Evolutionary conservation across 371 early-diverging fungal species (phyloP).

Genomic region (Batkoa obscura): DNA sequence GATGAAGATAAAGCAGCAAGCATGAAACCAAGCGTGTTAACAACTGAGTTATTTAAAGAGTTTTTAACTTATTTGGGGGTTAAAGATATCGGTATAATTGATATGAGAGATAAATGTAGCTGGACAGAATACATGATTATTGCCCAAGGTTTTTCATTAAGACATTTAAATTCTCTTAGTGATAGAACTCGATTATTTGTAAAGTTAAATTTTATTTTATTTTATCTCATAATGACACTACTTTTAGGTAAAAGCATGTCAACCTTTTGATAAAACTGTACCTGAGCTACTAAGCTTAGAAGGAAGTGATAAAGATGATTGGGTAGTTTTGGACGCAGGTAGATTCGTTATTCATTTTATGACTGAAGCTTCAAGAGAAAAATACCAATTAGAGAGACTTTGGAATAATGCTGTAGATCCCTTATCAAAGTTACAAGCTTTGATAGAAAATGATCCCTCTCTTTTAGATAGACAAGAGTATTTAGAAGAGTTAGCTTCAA

Average conservation of each 20-base stretch:
- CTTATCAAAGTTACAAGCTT: no score
- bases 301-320: background rate
- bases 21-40: background rate
- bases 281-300: background rate
- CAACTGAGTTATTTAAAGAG: background rate
- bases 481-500: no score
- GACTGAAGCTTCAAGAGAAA: background rate
- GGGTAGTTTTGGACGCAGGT: background rate
- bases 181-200: background rate
- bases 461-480: no score
- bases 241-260: constrained; percentile 3
- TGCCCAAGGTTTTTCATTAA: background rate
- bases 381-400: background rate
- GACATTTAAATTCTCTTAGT: background rate
- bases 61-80: background rate
- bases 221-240: background rate
- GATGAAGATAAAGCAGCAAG: background rate
- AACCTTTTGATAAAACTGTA: background rate
- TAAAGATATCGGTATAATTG: background rate
- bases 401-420: background rate
- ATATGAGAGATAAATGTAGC: background rate
- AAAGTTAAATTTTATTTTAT: background rate
- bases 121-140: background rate
- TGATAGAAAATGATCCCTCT: no score
- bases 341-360: background rate